A percentile compares a stretch with the other conserved stretches of the same genome.
Evolutionary conservation across 2,329 filamentous ascomycete species (phyloP).

Genomic region (Botrytis medusae): DNA sequence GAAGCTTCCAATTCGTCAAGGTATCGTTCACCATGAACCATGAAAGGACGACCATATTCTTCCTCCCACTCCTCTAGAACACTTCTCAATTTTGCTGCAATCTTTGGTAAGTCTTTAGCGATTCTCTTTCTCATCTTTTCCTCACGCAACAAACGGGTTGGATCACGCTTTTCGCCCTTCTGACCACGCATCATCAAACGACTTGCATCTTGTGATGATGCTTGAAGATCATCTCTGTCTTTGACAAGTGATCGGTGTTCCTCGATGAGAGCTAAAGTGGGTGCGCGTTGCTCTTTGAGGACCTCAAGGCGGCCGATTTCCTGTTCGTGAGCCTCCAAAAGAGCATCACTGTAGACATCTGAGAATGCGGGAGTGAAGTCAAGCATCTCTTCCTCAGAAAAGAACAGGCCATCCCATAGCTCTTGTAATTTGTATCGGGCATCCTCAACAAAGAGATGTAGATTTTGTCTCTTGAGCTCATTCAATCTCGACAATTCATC

Average conservation of each 20-base stretch:
- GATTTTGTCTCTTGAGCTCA: constrained; percentile 90
- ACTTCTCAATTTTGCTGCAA: constrained; percentile 79
- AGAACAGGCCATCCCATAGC: constrained; percentile 91
- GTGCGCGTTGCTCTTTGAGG: constrained; percentile 82
- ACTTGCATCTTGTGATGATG: constrained; percentile 92
- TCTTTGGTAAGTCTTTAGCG: constrained; percentile 90
- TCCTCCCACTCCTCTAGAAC: constrained; percentile 87
- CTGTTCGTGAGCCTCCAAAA: constrained; percentile 90
- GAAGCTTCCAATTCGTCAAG: constrained; percentile 76
- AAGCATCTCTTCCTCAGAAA: constrained; percentile 97
- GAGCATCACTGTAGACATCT: constrained; percentile 93
- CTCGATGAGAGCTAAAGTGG: constrained; percentile 79
- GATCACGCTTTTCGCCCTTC: constrained; percentile 92
- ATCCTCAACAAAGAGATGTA: constrained; percentile 95
- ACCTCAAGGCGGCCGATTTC: constrained; percentile 82
- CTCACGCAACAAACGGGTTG: constrained; percentile 87
- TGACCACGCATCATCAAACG: constrained; percentile 86
- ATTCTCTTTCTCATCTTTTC: constrained; percentile 99
- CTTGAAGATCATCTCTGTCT: constrained; percentile 83
- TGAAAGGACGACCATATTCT: constrained; percentile 89
- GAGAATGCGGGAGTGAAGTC: constrained; percentile 97
- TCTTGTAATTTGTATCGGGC: constrained; percentile 87
- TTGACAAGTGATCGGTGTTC: constrained; percentile 78
- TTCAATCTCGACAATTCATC: constrained; percentile 84
- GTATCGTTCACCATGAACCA: constrained; percentile 89